phyloP scores from a whole-genome alignment of 768 basidiomycete genomes.

The Megacollybia marginata region DNA sequence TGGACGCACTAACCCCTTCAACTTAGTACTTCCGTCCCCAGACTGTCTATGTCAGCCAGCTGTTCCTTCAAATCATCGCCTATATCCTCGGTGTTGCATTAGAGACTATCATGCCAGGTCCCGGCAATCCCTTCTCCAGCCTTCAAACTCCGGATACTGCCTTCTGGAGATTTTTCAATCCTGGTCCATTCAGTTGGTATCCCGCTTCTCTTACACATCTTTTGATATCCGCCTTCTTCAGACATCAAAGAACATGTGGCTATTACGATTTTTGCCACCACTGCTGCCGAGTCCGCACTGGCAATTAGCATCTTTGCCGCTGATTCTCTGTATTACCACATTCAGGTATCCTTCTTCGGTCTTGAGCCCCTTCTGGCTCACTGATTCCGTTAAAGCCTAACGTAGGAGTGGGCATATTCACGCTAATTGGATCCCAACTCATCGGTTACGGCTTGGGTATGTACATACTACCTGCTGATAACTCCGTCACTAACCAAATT shows the following conservation, averaged over 20 bases:
- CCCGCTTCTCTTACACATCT: not conserved
- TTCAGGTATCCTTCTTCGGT: slow-evolving; percentile 20
- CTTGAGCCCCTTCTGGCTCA: not conserved
- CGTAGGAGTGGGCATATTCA: slow-evolving; percentile 28
- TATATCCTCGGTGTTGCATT: slow-evolving; percentile 42
- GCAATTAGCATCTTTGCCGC: slow-evolving; percentile 57
- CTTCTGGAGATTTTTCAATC: slow-evolving; percentile 54
- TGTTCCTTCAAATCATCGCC: slow-evolving; percentile 45
- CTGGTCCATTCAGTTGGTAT: slow-evolving; percentile 52
- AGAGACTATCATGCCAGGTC: slow-evolving; percentile 32
- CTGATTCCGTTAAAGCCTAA: slow-evolving; percentile 17
- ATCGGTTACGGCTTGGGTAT: slow-evolving; percentile 21
- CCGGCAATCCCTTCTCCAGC: slow-evolving; percentile 16
- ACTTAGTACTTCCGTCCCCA: slow-evolving; percentile 40
- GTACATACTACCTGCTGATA: slow-evolving; percentile 10
- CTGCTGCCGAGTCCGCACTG: slow-evolving; percentile 49
- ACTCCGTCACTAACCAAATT: slow-evolving; percentile 3
- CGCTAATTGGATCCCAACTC: slow-evolving; percentile 14
- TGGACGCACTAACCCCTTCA: not conserved
- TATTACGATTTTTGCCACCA: slow-evolving; percentile 55
- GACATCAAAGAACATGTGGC: slow-evolving; percentile 53
- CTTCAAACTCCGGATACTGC: slow-evolving; percentile 25
- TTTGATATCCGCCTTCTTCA: slow-evolving; percentile 8
- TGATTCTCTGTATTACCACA: slow-evolving; percentile 37
- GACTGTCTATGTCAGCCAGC: slow-evolving; percentile 38